Evolutionary conservation across 495 filamentous ascomycete species (phyloP).

Genomic region (Glutinoglossum americanum): DNA sequence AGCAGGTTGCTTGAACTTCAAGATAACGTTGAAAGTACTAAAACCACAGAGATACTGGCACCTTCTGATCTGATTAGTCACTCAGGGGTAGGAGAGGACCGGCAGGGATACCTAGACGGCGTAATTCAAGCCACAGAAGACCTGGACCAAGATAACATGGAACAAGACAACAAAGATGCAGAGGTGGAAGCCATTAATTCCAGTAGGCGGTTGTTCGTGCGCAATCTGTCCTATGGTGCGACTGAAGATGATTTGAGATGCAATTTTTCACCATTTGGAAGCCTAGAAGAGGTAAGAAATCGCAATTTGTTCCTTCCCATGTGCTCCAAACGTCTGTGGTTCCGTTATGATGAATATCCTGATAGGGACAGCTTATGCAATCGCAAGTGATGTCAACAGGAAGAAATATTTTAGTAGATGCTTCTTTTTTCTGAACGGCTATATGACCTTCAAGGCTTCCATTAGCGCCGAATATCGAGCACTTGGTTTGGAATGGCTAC

Average conservation of each 20-base stretch:
- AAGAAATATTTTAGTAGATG: constrained; percentile 62
- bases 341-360: constrained; percentile 70
- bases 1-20: constrained; percentile 70
- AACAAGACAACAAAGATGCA: constrained; percentile 12
- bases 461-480: background rate
- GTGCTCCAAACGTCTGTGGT: background rate
- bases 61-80: background rate
- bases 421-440: constrained; percentile 34
- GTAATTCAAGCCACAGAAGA: background rate
- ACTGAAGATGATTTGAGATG: constrained; percentile 55
- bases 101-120: background rate
- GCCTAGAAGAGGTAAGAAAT: constrained; percentile 63
- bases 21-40: constrained; percentile 26
- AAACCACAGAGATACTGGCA: background rate
- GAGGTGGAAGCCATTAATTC: constrained; percentile 26
- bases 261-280: constrained; percentile 47
- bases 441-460: constrained; percentile 2
- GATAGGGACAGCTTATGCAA: constrained; percentile 99
- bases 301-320: background rate
- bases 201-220: constrained; percentile 58
- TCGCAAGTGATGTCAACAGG: constrained; percentile 40
- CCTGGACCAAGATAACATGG: background rate
- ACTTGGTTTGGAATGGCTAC: constrained; percentile 10
- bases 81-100: background rate
- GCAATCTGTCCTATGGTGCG: constrained; percentile 69